phyloP scores from a whole-genome alignment of 192 early-diverging fungal species.

The Geranomyces variabilis region DNA sequence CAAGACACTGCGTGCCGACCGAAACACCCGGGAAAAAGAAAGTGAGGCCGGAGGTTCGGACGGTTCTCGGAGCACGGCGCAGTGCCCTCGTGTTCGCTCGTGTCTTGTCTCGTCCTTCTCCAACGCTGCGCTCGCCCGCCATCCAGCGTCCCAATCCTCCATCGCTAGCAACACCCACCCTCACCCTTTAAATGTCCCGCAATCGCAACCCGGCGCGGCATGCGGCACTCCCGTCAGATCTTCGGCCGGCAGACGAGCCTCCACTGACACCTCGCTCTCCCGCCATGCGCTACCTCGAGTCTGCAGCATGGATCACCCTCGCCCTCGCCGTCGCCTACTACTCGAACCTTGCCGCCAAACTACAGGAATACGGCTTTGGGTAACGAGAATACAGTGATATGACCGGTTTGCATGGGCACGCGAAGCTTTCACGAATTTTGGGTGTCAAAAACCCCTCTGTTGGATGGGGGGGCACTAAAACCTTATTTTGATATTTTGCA shows the following conservation, averaged over 20 bases:
- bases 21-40: too few relatives aligned
- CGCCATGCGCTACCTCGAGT: constrained; percentile 29
- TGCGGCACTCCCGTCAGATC: not conserved
- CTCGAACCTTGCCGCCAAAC: constrained; percentile 11
- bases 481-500: not conserved
- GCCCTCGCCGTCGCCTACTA: constrained; percentile 18
- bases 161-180: too few relatives aligned
- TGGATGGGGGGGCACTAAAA: too few relatives aligned
- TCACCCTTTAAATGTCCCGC: too few relatives aligned
- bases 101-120: too few relatives aligned
- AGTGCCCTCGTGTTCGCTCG: too few relatives aligned
- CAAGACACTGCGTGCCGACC: not conserved
- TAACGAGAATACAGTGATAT: not conserved
- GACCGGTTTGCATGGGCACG: not conserved
- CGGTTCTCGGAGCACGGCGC: too few relatives aligned
- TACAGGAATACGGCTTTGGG: constrained; percentile 38
- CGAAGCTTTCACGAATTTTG: too few relatives aligned
- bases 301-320: constrained; percentile 28
- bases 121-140: too few relatives aligned
- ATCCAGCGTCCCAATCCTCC: too few relatives aligned
- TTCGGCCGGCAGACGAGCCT: not conserved
- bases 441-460: too few relatives aligned
- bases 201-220: not conserved
- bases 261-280: constrained; percentile 12
- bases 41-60: constrained; percentile 1